Conservation (phyloP, 2,329 filamentous ascomycete genomes). For the Thelonectria discophora region DNA sequence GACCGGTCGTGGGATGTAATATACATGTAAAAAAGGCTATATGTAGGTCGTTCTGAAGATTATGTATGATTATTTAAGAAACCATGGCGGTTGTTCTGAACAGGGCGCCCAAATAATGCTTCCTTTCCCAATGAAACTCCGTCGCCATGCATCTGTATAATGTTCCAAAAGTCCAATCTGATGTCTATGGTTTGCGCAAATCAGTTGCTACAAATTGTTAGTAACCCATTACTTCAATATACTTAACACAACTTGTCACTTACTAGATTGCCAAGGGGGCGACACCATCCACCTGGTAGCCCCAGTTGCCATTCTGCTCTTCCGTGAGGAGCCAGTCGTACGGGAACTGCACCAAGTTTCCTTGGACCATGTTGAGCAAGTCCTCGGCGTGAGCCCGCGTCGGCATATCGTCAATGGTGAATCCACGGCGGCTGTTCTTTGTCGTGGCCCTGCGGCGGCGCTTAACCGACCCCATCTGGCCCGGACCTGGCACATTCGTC, state of each 20-base stretch:
- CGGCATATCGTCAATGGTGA: conserved; percentile 79
- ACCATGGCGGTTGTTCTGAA: conserved; percentile 22
- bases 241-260: conserved; percentile 50
- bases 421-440: conserved; percentile 71
- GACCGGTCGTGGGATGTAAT: conserved; percentile 33
- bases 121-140: conserved; percentile 31
- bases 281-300: conserved; percentile 95
- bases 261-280: conserved; percentile 97
- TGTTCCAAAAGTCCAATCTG: conserved; percentile 11
- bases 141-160: conserved; percentile 34
- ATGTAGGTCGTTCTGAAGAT: conserved; percentile 21
- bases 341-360: conserved; percentile 88
- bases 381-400: conserved; percentile 80
- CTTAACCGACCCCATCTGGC: conserved; percentile 60
- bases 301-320: conserved; percentile 93
- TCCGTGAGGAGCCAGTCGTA: conserved; percentile 96
- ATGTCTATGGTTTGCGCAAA: conserved; percentile 1
- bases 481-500: conserved; percentile 44
- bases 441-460: conserved; percentile 75
- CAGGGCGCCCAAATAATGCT: conserved; percentile 31
- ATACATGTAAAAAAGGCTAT: conserved; percentile 37
- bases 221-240: conserved; percentile 18
- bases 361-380: conserved; percentile 82
- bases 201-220: conserved; percentile 49
- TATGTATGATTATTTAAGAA: conserved; percentile 33